Base-by-base conservation (phyloP, 1,284 basidiomycete species). In the Cystobasidium pallidum region DNA sequence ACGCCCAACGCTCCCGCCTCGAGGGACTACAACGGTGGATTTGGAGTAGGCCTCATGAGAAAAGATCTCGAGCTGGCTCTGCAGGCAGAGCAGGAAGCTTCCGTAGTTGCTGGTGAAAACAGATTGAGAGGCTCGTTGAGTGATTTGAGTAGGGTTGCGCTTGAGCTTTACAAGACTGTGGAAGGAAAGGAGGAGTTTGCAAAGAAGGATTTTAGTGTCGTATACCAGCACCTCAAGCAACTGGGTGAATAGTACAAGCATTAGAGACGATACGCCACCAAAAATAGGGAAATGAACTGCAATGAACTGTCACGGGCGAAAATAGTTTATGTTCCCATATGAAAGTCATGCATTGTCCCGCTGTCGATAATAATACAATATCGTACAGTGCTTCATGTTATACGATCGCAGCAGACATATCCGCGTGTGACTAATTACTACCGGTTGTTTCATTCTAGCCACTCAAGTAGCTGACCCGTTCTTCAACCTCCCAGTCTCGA, bases 11-110 rank as follows among this genome's bases (percentile, higher is more conserved):
- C 91, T 7, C 92, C 92, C 0, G 91, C 91, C 76, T 90, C 92
- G 80, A 84, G 89, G 26, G 86, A 88, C 61, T 95, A 90, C 76
- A 88, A 91, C 74, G 91, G 81, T 32, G 81, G 81, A 24, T 93
- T 93, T 81, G 88, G 90, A 19, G 89, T 89, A n/a, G 84, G 84
- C 8, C 83, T 93, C 47, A 92, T 93, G 90, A 82, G 91, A 66
- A 93, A 92, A 90, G 91, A 93, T 78, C 88, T 93, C 87, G 85
- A 87, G 51, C 85, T 93, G 39, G 91, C 91, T 3, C 85, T 83
- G 39, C 84, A 87, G 70, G 84, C 89, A 15, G 89, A 86, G 7
- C 80, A 81, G 34, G 80, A 82, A 21, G 81, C 83, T n/a, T 81
- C 81, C 1, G 26, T 63, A n/a, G 68, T 71, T 13, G 68, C 68